Evolutionary conservation across 2,329 filamentous ascomycete species (phyloP), one percentile per base, ranked within the genome.

Genomic region (Calycina herbarum): DNA sequence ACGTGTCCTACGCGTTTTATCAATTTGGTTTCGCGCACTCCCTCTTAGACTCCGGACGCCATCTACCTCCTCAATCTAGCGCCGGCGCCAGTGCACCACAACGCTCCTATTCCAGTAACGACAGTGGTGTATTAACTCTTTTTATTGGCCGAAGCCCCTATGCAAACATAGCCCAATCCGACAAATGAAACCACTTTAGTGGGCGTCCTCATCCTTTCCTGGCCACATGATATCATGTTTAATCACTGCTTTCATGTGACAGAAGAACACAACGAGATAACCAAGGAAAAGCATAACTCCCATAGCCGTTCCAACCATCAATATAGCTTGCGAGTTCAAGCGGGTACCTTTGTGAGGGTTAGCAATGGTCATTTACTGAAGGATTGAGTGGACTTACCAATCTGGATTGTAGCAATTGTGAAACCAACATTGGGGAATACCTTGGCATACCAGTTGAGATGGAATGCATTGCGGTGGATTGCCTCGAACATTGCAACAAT

Each of bases 401-500:
- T 82, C 6, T 82, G 77, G 63, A 86, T 85, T 0, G 84, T 86
- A 2, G 84, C 83, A 61, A 87, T 76, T 3, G 81, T 82, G 72
- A 87, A 87, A 6, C 85, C 85, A 0, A 82, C 83, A 75, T 87
- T 87, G 61, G 85, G 85, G 75, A 87, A 87, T 17, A 87, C 83
- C 74, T 85, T 82, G 0, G 86, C 86, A 83, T 85, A 89, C 85
- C 85, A 89, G 1, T 85, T 85, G 6, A 89, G 78, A 67, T 86
- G 83, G 70, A 87, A 86, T 67, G 81, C 78, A 69, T 80, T 81
- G 2, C 83, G 81, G 31, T 84, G 74, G 67, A 78, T 75, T 29
- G 74, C 77, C 7, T 75, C 72, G 29, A 72, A 57, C 27, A 77
- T 73, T 64, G 77, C 77, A 56, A 79, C 67, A 15, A 78, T 64